These are phyloP conservation scores for Physcomitrellopsis africana DNA, from an alignment of 225 moss, liverwort and hornwort species.

Conservation along the genomic window DNA sequence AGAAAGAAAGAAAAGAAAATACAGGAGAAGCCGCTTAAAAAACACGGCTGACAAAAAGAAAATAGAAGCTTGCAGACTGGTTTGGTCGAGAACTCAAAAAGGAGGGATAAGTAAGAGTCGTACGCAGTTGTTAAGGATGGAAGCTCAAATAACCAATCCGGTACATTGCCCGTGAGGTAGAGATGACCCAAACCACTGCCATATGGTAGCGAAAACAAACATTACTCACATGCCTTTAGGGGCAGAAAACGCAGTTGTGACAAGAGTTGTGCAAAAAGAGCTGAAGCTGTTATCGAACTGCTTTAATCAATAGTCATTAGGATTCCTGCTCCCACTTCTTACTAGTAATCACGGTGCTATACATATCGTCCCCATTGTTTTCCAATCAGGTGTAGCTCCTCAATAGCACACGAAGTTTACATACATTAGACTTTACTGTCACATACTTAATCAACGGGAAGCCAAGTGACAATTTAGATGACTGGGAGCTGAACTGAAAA, in stretches of 20 bases:
- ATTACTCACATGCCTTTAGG: constrained; percentile 2
- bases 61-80: neutral
- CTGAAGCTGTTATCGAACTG: neutral
- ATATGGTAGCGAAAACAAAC: constrained; percentile 15
- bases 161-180: constrained; percentile 40
- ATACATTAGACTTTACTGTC: neutral
- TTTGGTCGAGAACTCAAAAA: neutral
- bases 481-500: no score
- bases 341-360: neutral
- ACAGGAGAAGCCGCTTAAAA: constrained; percentile 4
- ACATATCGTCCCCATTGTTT: neutral
- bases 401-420: neutral
- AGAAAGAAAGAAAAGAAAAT: neutral
- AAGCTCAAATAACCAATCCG: constrained; percentile 47
- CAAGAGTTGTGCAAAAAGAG: constrained; percentile 7
- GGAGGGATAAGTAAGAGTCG: neutral
- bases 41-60: neutral
- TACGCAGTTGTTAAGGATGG: constrained; percentile 35
- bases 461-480: neutral
- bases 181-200: constrained; percentile 52
- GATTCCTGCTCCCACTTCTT: neutral
- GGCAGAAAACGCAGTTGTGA: neutral
- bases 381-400: neutral
- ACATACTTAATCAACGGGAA: neutral
- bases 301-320: neutral